Base-by-base conservation (phyloP, 1,139 yeast genomes). In the Saccharomyces pastorianus region DNA sequence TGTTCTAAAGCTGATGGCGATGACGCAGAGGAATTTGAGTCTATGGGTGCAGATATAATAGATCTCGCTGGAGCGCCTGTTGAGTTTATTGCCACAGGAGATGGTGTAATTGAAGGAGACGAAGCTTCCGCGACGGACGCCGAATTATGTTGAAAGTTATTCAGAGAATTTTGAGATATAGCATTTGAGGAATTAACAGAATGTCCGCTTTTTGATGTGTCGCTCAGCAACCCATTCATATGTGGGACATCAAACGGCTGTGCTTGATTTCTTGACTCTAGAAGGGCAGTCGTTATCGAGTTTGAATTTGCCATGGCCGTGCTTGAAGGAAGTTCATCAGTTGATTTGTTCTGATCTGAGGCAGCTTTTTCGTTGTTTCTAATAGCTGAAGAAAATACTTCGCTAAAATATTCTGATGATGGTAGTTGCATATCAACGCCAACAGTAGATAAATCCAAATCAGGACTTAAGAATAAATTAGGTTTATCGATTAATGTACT, bases 401-500 rank as follows among this genome's bases (percentile, higher is more conserved):
- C 62, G 27, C 56, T 58, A 31, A 63, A 58, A 52, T 63, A 61
- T 27, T 53, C 56, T 9, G 58, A 52, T 11, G 59, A 53, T 23
- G 52, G 57, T 23, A 57, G 54, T 26, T 56, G 51, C 13, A 56
- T 51, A 38, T 58, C 61, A 9, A 57, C 51, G 44, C 49, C 49
- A 9, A 34, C 50, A 14, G 42, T 25, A 14, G 42, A 47, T 14
- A 51, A 23, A 20, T 52, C 46, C 7, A 51, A 44, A 17, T 42
- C 48, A 7, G 38, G 27, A 17, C 53, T 41, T 17, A 48, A 27
- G 32, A 53, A 55, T 29, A 53, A 47, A 9, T 32, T 47, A 8
- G 61, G 53, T 29, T 53, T 61, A 46, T 61, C 64, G 32, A 61
- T 61, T 3, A 61, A 51, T 23, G 55, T 57, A 55, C 64, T 61